A percentile compares a stretch with the other conserved stretches of the same genome.
phyloP scores from a whole-genome alignment of 345 rosid species.

The Gossypium stocksii region DNA sequence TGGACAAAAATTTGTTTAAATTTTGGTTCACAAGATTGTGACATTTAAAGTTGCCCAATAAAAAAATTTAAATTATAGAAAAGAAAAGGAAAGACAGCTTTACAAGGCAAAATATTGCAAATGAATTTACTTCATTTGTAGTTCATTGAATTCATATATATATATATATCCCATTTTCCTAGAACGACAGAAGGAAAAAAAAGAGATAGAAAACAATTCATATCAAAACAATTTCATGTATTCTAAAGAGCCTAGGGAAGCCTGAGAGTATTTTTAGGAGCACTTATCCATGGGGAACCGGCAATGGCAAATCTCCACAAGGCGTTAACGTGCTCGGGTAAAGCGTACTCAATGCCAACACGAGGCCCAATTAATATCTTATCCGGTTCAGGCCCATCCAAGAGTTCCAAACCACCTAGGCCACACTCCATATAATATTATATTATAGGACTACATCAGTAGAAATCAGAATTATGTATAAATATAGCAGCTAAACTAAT shows the following conservation, averaged over 20 bases:
- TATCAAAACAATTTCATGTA: not conserved
- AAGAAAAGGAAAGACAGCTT: rapidly evolving
- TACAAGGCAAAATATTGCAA: not conserved
- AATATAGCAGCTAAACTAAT: conserved; percentile 12
- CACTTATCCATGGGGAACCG: conserved; percentile 81
- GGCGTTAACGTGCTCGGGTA: conserved; percentile 68
- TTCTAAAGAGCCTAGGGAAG: conserved; percentile 28
- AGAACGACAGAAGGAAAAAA: not conserved
- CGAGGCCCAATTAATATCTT: conserved; percentile 72
- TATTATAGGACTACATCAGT: conserved; percentile 1
- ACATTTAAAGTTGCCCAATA: no score
- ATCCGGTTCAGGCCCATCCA: conserved; percentile 79
- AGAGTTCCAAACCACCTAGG: conserved; percentile 80
- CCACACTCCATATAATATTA: not conserved
- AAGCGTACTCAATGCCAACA: conserved; percentile 87
- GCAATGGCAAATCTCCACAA: conserved; percentile 93
- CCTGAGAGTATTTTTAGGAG: conserved; percentile 80
- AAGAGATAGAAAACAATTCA: not conserved
- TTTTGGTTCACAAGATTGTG: no score
- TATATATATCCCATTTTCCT: not conserved
- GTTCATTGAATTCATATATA: not conserved
- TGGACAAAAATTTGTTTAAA: no score
- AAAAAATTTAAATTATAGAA: no score
- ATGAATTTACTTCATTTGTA: not conserved
- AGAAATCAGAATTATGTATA: not conserved